Percentiles rank a stretch among this genome's conserved stretches.
These are phyloP conservation scores for Chrysosporium keratinophilum DNA, from an alignment of 2,329 filamentous ascomycete species.

Conservation along the genomic window DNA sequence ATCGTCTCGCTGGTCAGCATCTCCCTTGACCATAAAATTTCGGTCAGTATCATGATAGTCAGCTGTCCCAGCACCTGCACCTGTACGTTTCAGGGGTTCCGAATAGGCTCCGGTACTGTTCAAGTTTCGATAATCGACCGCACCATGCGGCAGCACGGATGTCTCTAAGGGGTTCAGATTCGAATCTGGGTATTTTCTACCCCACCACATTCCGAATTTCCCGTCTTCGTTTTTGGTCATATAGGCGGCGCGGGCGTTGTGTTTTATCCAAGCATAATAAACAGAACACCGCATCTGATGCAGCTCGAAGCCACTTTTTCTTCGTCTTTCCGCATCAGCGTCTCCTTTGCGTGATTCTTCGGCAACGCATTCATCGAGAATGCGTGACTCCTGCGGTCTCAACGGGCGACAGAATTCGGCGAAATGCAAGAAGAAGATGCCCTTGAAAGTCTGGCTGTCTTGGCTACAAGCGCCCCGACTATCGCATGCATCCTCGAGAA, in stretches of 20 bases:
- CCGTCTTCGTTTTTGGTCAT: constrained; percentile 57
- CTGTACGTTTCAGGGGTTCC: not conserved
- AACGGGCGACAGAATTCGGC: constrained; percentile 64
- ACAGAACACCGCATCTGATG: constrained; percentile 54
- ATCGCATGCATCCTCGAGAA: constrained; percentile 80
- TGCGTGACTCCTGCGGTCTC: constrained; percentile 37
- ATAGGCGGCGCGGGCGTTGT: constrained; percentile 66
- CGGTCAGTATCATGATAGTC: too few species aligned
- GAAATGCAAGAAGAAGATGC: constrained; percentile 87
- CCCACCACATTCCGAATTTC: constrained; percentile 86
- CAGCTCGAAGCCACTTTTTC: constrained; percentile 35
- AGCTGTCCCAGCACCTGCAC: not conserved
- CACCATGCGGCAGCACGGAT: constrained; percentile 32
- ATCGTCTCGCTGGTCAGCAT: not conserved
- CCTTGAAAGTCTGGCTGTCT: constrained; percentile 82
- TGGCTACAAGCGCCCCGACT: constrained; percentile 64
- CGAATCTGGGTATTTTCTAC: constrained; percentile 24
- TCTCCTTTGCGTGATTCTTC: constrained; percentile 25
- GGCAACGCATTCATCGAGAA: constrained; percentile 33
- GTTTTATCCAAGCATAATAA: constrained; percentile 65
- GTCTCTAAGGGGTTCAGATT: constrained; percentile 14
- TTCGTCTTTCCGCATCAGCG: constrained; percentile 28
- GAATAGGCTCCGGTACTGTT: constrained; percentile 5
- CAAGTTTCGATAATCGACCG: constrained; percentile 42
- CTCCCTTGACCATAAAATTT: not conserved